A percentile compares a stretch with the other conserved stretches of the same genome.
phyloP scores from a whole-genome alignment of 495 filamentous ascomycete genomes.

The Extremus antarcticus region DNA sequence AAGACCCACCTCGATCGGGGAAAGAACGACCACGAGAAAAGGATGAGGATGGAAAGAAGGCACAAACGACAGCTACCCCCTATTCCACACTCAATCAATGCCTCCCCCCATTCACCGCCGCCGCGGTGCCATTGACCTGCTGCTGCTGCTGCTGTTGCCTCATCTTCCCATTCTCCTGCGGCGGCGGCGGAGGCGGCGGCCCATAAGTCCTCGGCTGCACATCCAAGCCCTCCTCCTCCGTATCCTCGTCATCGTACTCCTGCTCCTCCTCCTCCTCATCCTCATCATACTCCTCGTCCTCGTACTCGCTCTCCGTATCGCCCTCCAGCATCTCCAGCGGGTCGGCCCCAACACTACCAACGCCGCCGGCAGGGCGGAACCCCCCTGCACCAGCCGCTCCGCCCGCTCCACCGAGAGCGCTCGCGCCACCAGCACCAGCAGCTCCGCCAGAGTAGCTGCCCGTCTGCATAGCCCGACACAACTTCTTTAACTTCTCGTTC shows the following conservation, averaged over 20 bases:
- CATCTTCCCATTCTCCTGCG: conserved; percentile 20
- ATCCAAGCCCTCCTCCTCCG: conserved; percentile 27
- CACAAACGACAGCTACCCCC: too few relatives aligned
- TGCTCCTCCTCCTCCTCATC: conserved; percentile 38
- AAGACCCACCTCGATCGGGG: not conserved
- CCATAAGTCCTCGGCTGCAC: conserved; percentile 26
- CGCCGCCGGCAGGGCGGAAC: too few relatives aligned
- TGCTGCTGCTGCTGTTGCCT: not conserved
- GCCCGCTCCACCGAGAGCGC: conserved; percentile 42
- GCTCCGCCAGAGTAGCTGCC: conserved; percentile 59
- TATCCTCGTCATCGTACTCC: conserved; percentile 24
- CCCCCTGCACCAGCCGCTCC: conserved; percentile 32
- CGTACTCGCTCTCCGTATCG: conserved; percentile 44
- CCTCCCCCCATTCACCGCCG: conserved; percentile 6
- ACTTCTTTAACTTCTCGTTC: conserved; percentile 81
- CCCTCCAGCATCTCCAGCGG: conserved; percentile 55
- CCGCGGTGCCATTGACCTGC: not conserved
- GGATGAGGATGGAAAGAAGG: too few relatives aligned
- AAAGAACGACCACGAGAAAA: too few relatives aligned
- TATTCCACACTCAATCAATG: too few relatives aligned
- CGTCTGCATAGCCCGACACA: conserved; percentile 89
- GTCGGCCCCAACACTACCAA: conserved; percentile 34
- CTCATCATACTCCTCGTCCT: conserved; percentile 61
- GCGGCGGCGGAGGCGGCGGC: conserved; percentile 34
- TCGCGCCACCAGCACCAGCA: conserved; percentile 38